phyloP scores from a whole-genome alignment of 1,284 basidiomycete genomes.

The Ceratobasidium sp. region DNA sequence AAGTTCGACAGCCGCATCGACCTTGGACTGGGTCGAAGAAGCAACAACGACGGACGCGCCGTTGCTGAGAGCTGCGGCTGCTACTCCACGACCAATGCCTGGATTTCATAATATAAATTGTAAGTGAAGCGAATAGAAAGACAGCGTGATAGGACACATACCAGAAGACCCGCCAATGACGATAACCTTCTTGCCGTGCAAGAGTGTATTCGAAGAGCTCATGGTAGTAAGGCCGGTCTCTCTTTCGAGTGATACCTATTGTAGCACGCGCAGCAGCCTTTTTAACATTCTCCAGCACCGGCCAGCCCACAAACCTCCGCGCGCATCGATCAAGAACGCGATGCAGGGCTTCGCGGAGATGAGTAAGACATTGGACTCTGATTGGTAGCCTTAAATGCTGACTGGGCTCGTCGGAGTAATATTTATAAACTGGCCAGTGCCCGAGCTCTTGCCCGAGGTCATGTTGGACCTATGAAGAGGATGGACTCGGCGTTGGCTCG shows the following conservation, averaged over 20 bases:
- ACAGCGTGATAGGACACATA: background rate
- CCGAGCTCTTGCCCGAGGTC: no score
- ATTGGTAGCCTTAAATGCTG: no score
- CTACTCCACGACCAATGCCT: constrained; percentile 38
- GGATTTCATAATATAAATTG: background rate
- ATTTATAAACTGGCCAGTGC: no score
- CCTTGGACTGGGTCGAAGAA: constrained; percentile 10
- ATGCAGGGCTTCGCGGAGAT: no score
- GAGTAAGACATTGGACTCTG: no score
- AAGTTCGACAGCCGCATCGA: constrained; percentile 26
- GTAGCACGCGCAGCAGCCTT: background rate
- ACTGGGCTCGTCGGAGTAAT: no score
- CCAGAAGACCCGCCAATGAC: constrained; percentile 27
- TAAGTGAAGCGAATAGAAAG: background rate
- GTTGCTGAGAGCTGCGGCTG: constrained; percentile 21
- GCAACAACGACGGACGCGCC: constrained; percentile 38
- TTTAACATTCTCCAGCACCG: no score
- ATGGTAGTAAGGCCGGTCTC: background rate
- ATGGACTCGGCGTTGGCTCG: no score
- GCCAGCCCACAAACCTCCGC: no score
- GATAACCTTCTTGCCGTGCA: constrained; percentile 14
- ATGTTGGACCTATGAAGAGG: no score
- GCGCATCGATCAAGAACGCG: no score
- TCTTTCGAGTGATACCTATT: background rate
- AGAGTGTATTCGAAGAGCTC: constrained; percentile 12